Evolutionary conservation across 768 basidiomycete species (phyloP), one percentile per base, ranked within the genome.

Genomic region (Suillus brevipes): DNA sequence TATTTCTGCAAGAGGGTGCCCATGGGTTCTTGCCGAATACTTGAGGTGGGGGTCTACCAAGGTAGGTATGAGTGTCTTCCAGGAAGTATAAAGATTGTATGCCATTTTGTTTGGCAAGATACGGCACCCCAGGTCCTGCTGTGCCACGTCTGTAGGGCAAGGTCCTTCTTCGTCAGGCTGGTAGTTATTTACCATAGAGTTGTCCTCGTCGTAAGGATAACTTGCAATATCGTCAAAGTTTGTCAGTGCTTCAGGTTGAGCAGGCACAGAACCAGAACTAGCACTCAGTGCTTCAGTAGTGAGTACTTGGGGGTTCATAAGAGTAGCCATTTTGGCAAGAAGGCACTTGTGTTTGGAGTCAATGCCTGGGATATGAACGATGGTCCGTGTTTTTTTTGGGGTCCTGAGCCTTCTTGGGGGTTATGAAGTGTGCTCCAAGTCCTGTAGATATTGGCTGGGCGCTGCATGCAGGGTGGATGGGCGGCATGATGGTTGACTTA

Each of bases 361-460:
- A 4, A 23, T 9, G 20, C 53, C 40, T 9, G 62, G 62, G n/a
- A 63, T 63, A 9, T 23, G n/a, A 25, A 63, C 55, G n/a, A 52
- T 23, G 4, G 62, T 63, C 14, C 34, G 55, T 5, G 58, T 65
- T 65, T 53, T 70, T 65, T 16, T 55, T 43, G 14, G 55, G 62
- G 25, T 71, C 65, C 8, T 38, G 8, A 18, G 18, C 36, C 47
- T 69, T 73, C 16, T 63, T 50, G 2, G 73, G 73, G 14, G 64
- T 70, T 1, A 53, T 55, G 25, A 71, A 74, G 25, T 65, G 62
- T 16, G 34, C 6, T 2, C 72, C 70, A 9, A 74, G 66, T 9
- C 73, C 70, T 14, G 23, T 42, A 23, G 47, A 47, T 2, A 4
- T 47, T 2, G 12, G n/a, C 5, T 47, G 47, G 12, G 47, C 12